phyloP scores from a whole-genome alignment of 495 filamentous ascomycete genomes.

The Cercophora sp. region DNA sequence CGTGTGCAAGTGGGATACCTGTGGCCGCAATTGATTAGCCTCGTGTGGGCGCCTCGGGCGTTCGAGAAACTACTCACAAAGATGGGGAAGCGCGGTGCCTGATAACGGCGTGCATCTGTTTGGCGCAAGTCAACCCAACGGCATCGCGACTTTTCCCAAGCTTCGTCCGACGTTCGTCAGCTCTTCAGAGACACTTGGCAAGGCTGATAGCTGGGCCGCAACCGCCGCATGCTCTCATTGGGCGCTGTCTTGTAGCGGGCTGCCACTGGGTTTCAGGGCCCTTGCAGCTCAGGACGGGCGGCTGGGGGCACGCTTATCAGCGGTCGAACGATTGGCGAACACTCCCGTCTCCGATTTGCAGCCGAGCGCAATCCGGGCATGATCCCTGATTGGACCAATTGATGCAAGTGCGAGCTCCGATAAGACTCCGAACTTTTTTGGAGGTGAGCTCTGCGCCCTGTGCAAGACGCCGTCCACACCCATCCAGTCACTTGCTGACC shows the following conservation, averaged over 20 bases:
- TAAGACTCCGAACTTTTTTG: constrained; percentile 28
- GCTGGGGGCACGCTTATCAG: constrained; percentile 10
- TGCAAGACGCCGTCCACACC: not conserved
- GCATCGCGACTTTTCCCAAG: constrained; percentile 1
- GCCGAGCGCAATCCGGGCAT: not conserved
- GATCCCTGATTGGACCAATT: constrained; percentile 26
- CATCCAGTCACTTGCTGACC: not conserved
- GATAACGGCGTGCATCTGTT: not conserved
- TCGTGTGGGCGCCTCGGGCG: not conserved
- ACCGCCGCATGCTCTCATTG: not conserved
- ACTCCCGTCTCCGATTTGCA: not conserved
- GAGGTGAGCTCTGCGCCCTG: too few species aligned
- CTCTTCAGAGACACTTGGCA: constrained; percentile 9
- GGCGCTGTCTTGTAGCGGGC: not conserved
- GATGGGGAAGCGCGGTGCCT: not conserved
- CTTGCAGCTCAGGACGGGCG: not conserved
- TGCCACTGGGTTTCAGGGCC: not conserved
- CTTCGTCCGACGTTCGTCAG: constrained; percentile 1
- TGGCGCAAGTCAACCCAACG: not conserved
- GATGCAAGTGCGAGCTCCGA: constrained; percentile 22
- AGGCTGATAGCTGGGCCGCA: constrained; percentile 8
- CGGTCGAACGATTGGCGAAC: too few species aligned
- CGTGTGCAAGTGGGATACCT: not conserved
- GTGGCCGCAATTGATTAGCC: not conserved
- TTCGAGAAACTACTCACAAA: not conserved